Percentiles rank a stretch among this genome's conserved stretches.
phyloP scores from a whole-genome alignment of 2,329 filamentous ascomycete genomes.

The Colletotrichum spinosum region DNA sequence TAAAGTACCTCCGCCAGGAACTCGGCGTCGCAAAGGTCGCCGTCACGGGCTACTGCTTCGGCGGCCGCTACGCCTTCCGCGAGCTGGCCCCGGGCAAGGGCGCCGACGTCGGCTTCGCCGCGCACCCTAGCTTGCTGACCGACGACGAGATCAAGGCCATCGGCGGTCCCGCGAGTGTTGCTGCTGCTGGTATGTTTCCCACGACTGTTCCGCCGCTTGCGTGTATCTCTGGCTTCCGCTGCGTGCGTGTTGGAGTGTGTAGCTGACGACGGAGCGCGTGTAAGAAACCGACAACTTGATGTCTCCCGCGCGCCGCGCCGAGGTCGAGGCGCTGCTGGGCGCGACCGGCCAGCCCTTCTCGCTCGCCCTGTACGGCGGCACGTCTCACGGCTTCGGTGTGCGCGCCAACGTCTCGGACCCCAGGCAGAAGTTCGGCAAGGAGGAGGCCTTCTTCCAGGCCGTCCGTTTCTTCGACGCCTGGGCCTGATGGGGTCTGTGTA shows the following conservation, averaged over 20 bases:
- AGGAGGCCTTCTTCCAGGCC: conserved; percentile 82
- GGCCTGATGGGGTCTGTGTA: conserved; percentile 32
- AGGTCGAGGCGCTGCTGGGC: conserved; percentile 69
- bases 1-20: conserved; percentile 58
- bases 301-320: conserved; percentile 61
- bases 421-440: conserved; percentile 76
- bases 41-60: conserved; percentile 74
- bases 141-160: conserved; percentile 70
- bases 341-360: conserved; percentile 70
- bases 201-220: neutral
- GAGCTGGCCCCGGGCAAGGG: conserved; percentile 62
- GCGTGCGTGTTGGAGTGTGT: neutral
- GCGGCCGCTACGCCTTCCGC: conserved; percentile 68
- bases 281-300: conserved; percentile 70
- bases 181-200: conserved; percentile 64
- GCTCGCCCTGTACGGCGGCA: conserved; percentile 76
- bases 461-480: conserved; percentile 78
- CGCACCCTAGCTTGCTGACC: conserved; percentile 73
- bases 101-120: conserved; percentile 70
- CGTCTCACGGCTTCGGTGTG: conserved; percentile 80
- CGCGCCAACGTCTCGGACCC: conserved; percentile 68
- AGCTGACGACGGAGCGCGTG: conserved; percentile 5
- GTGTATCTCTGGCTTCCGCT: neutral
- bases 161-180: conserved; percentile 67
- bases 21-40: conserved; percentile 65